Conservation (phyloP, 2,329 filamentous ascomycete genomes). For the Cercospora zeina region DNA sequence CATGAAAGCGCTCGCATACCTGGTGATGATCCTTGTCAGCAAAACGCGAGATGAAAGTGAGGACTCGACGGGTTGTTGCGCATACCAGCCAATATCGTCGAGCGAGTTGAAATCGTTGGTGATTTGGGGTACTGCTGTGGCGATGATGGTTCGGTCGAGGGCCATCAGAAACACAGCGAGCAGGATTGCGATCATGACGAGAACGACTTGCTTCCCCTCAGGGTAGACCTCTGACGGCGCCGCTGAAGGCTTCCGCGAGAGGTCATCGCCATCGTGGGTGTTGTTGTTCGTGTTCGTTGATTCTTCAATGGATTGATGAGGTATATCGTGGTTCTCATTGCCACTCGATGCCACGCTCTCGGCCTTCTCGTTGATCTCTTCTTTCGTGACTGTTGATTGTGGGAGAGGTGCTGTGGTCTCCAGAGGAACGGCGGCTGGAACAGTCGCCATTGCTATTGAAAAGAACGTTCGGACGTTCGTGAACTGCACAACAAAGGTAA, state of each 20-base stretch:
- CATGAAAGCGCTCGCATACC: slow-evolving; percentile 43
- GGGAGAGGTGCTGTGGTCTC: slow-evolving; percentile 6
- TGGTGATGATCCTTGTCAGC: neutral
- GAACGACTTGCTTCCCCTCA: slow-evolving; percentile 20
- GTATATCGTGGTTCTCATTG: slow-evolving; percentile 1
- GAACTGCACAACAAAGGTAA: neutral
- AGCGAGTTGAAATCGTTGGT: slow-evolving; percentile 47
- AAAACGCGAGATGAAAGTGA: neutral
- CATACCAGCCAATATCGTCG: slow-evolving; percentile 45
- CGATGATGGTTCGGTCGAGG: slow-evolving; percentile 40
- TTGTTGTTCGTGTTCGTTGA: neutral
- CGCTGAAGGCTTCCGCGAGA: slow-evolving; percentile 18
- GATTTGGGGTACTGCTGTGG: slow-evolving; percentile 44
- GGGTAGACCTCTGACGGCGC: slow-evolving; percentile 31
- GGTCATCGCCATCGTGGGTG: slow-evolving; percentile 1
- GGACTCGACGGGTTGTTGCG: neutral
- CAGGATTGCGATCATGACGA: slow-evolving; percentile 33
- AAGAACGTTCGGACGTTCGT: neutral
- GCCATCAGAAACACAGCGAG: slow-evolving; percentile 36
- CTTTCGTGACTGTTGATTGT: neutral
- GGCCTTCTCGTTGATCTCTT: slow-evolving; percentile 8
- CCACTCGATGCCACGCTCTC: slow-evolving; percentile 18
- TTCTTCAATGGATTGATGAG: neutral
- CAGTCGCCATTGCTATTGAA: slow-evolving; percentile 12
- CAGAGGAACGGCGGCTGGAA: slow-evolving; percentile 11